Conservation (phyloP, 78 protist genomes). For the Dictyostelium brefeldianum region DNA sequence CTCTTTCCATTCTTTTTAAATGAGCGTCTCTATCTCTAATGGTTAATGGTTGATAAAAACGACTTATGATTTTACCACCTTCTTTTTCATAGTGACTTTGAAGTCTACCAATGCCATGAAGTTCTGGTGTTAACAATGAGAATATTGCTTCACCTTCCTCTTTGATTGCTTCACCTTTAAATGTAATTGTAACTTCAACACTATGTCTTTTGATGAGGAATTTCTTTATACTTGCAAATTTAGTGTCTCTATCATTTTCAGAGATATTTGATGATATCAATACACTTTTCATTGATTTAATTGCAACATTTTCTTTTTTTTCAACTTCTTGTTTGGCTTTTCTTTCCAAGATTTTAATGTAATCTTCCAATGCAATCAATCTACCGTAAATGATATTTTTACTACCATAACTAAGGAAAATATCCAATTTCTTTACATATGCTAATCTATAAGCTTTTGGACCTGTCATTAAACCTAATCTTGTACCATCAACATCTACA, state of each 20-base stretch:
- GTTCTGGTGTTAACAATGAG: not conserved
- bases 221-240: not conserved
- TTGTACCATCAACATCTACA: not conserved
- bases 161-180: not conserved
- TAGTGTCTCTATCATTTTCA: not conserved
- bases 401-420: not conserved
- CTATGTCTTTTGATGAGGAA: not conserved
- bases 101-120: not conserved
- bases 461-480: not conserved
- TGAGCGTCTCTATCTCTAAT: not conserved
- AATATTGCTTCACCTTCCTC: not conserved
- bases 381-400: not conserved
- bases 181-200: constrained; percentile 18
- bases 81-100: not conserved
- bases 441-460: constrained; percentile 5
- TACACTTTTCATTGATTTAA: not conserved
- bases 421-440: not conserved
- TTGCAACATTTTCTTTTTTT: not conserved
- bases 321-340: not conserved
- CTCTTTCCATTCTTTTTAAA: not conserved
- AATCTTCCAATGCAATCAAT: not conserved
- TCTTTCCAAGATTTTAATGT: not conserved
- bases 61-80: not conserved
- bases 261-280: not conserved
- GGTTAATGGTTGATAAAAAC: constrained; percentile 10